Base-by-base conservation (phyloP, 2,329 filamentous ascomycete species). In the Diaporthe destruens region DNA sequence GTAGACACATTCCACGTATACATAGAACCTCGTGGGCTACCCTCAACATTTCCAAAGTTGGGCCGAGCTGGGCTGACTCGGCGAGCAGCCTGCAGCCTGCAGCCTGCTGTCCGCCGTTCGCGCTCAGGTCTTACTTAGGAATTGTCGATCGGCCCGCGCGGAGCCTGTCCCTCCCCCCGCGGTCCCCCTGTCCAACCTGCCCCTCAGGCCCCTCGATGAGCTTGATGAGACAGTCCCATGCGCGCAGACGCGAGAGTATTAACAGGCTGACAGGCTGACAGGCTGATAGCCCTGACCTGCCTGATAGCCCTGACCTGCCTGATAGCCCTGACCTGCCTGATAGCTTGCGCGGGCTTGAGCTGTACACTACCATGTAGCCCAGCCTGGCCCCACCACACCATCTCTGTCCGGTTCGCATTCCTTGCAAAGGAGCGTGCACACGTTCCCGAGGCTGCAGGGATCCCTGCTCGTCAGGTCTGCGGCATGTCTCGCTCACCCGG, bases 161-260 rank as follows among this genome's bases (percentile, higher is more conserved):
- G n/a, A n/a, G n/a, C n/a, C n/a, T n/a, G n/a, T n/a, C n/a, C n/a
- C n/a, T n/a, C n/a, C n/a, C n/a, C n/a, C n/a, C n/a, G n/a, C n/a
- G n/a, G n/a, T n/a, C n/a, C 55, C 36, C 36, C 36, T 12, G 36
- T 9, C 36, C 36, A 39, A 3, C 36, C 20, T 56, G 56, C 55
- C 55, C 56, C 56, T 25, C 36, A 18, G 59, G 18, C 59, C 59
- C 39, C 39, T 61, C 59, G 42, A 34, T 14, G 25, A 49, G 44
- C 61, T 65, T 20, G 61, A 65, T 51, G 61, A 65, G 61, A 65
- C 61, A 36, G 44, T 65, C 61, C 61, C 61, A 66, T 66, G 61
- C 47, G 47, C 29, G 61, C 61, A 66, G 53, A 47, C 47, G 47
- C 29, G 61, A 53, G n/a, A 25, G 25, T 6, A 12, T 39, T 53